These are phyloP conservation scores for Rhodofomes roseus DNA, from an alignment of 1,284 basidiomycete genomes.

Conservation along the genomic window DNA sequence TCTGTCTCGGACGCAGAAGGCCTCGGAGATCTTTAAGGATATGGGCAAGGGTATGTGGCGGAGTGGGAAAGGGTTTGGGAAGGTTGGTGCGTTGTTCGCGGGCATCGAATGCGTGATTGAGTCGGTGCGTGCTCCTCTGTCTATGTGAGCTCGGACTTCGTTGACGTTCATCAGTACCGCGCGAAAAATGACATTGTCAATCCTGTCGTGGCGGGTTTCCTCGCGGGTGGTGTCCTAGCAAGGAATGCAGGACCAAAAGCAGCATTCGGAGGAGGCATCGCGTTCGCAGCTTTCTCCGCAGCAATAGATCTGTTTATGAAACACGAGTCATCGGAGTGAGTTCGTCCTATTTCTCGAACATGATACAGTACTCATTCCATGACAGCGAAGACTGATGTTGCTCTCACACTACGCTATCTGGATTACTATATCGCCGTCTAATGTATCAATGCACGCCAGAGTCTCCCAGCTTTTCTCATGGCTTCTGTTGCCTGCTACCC, in stretches of 20 bases:
- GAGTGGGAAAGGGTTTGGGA: conserved; percentile 90
- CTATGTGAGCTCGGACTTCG: conserved; percentile 2
- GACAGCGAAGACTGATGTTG: neutral
- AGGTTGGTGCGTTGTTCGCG: conserved; percentile 91
- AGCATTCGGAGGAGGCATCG: conserved; percentile 77
- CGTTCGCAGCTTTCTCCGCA: conserved; percentile 89
- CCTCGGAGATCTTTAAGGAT: conserved; percentile 86
- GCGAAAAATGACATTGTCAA: conserved; percentile 95
- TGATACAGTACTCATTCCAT: neutral
- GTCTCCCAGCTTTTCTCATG: neutral
- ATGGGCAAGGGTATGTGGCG: conserved; percentile 94
- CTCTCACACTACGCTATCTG: neutral
- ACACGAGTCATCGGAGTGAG: conserved; percentile 82
- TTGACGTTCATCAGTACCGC: conserved; percentile 63
- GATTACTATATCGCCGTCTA: neutral
- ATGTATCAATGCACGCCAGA: conserved; percentile 8
- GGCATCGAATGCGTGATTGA: conserved; percentile 96
- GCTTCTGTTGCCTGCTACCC: neutral
- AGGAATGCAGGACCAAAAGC: conserved; percentile 83
- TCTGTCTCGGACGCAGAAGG: conserved; percentile 71
- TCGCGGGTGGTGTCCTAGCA: conserved; percentile 80
- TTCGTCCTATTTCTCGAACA: conserved; percentile 12
- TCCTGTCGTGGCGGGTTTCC: conserved; percentile 67
- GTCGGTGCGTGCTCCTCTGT: conserved; percentile 64
- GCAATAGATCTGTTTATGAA: conserved; percentile 86